Evolutionary conservation across 345 rosid genomes (phyloP), one percentile per base, ranked within the genome.

Genomic region (Aegle marmelos): DNA sequence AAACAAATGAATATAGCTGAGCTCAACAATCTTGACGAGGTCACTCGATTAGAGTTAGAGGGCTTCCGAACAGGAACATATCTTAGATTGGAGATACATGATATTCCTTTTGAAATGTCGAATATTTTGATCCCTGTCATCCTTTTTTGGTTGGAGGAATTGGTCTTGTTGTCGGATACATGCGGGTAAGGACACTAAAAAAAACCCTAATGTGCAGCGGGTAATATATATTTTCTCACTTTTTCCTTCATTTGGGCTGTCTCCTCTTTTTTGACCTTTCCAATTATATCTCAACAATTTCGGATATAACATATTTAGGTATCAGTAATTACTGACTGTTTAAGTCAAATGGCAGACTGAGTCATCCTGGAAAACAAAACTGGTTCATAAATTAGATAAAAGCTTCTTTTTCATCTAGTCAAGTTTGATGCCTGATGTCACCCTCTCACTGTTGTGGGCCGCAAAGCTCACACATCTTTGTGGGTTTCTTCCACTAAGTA

Each of bases 81-180:
- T 81, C 58, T 96, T 48, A 87, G 99, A 68, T 86, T 96, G 88
- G 99, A 89, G 87, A 82, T 96, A 82, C 97, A 89, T 81, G 89
- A 81, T 80, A 97, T 96, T 86, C 95, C 99, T 70, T 96, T 75
- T 75, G 99, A 96, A 87, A 92, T 96, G 93, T 91, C 62, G 90
- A 91, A 78, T 86, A 91, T 87, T 94, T 92, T 89, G 97, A 94
- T 81, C 98, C 99, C 9, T 87, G 87, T 78, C 92, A 92, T 84
- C 98, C 99, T 68, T 54, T 92, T 82, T 75, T 96, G 78, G 92
- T 94, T 71, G 98, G 98, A 77, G 99, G 97, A 79, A 82, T 96
- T 77, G 97, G 95, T 78, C 84, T 86, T 41, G 97, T 97, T 4
- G 86, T 83, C 67, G 99, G 99, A 77, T 94, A 87, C 83, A 96